Percentiles rank a stretch among this genome's conserved stretches.
Evolutionary conservation across 176 grass and related monocot genomes (phyloP).

Genomic region (Carex kokanica): DNA sequence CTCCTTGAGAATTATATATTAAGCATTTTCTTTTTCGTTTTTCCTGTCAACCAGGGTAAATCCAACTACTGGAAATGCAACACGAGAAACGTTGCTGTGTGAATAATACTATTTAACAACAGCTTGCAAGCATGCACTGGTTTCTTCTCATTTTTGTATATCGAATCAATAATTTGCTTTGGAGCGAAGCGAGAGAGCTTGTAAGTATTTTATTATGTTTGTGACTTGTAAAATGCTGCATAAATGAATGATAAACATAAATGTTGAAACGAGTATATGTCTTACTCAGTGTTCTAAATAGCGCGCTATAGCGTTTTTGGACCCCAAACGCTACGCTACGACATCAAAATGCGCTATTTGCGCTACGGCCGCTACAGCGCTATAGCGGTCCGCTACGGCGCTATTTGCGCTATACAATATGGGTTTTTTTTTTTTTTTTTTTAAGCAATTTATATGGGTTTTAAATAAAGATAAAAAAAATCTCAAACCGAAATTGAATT

Average conservation of each 20-base stretch:
- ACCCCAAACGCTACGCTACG: too few relatives aligned
- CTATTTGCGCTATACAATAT: too few relatives aligned
- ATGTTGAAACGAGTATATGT: too few relatives aligned
- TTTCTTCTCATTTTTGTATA: constrained; percentile 5
- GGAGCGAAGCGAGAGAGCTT: neutral
- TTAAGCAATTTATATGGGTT: too few relatives aligned
- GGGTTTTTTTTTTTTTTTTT: too few relatives aligned
- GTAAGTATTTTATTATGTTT: neutral
- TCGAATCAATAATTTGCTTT: constrained; percentile 8
- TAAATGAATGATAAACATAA: neutral
- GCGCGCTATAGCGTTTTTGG: too few relatives aligned
- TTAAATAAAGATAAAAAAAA: too few relatives aligned
- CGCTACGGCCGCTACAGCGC: too few relatives aligned
- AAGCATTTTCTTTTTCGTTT: neutral
- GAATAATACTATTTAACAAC: constrained; percentile 30
- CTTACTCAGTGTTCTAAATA: too few relatives aligned
- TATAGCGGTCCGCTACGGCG: too few relatives aligned
- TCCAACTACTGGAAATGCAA: constrained; percentile 64
- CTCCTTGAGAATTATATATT: neutral
- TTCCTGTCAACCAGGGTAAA: constrained; percentile 47
- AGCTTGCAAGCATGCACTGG: neutral
- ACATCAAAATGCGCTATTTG: too few relatives aligned
- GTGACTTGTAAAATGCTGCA: constrained; percentile 8
- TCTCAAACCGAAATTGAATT: too few relatives aligned
- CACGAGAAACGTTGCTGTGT: constrained; percentile 74